Percentiles rank a stretch among this genome's conserved stretches.
Evolutionary conservation across 2,329 filamentous ascomycete species (phyloP).

Genomic region (Aspergillus brunneoviolaceus): DNA sequence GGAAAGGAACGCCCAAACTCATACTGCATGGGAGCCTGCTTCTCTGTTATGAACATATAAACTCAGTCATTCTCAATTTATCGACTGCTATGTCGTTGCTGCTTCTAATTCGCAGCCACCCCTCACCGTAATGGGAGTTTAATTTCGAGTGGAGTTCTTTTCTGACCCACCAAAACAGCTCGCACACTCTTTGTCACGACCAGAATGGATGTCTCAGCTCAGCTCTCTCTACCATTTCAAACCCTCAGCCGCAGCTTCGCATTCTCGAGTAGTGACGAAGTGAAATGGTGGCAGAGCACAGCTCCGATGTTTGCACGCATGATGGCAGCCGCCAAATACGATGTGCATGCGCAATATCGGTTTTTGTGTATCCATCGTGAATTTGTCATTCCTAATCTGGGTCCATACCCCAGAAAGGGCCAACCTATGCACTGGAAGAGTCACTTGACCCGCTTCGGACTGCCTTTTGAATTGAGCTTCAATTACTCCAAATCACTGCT

Average conservation of each 20-base stretch:
- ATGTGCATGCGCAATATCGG: slow-evolving; percentile 12
- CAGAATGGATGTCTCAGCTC: not conserved
- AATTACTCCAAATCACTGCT: slow-evolving; percentile 15
- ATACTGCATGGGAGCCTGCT: too few species aligned
- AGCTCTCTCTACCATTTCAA: not conserved
- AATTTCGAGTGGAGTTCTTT: too few species aligned
- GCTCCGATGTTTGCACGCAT: slow-evolving; percentile 14
- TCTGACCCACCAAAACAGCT: not conserved
- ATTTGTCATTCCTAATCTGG: slow-evolving; percentile 10
- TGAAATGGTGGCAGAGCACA: slow-evolving; percentile 14
- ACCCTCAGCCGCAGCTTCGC: slow-evolving; percentile 1
- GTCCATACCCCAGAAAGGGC: slow-evolving; percentile 6
- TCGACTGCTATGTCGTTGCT: too few species aligned
- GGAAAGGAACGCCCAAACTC: too few species aligned
- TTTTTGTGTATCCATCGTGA: slow-evolving; percentile 6
- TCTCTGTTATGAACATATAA: too few species aligned
- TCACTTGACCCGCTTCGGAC: slow-evolving; percentile 15
- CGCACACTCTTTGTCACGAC: not conserved
- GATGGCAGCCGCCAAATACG: slow-evolving; percentile 4
- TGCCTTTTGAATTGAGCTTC: slow-evolving; percentile 17
- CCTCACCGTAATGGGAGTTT: too few species aligned
- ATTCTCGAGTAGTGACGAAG: slow-evolving; percentile 5
- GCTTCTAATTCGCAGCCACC: too few species aligned
- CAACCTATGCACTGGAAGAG: slow-evolving; percentile 13
- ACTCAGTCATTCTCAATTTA: too few species aligned